These are phyloP conservation scores for Candida gigantensis DNA, from an alignment of 1,139 yeast species.

Conservation along the genomic window DNA sequence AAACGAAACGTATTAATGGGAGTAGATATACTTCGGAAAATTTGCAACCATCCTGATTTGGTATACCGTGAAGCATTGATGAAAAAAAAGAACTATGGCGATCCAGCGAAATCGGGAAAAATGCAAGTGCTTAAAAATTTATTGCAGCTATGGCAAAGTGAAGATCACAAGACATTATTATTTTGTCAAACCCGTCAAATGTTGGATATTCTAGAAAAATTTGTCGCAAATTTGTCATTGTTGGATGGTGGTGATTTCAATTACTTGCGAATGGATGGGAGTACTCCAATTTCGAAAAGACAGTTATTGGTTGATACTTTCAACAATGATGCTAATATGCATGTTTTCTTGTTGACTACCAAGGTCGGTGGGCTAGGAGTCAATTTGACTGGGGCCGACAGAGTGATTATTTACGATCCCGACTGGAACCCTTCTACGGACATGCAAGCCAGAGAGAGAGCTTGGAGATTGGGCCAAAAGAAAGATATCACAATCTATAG, in stretches of 20 bases:
- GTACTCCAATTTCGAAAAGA: constrained; percentile 75
- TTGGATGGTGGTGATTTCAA: constrained; percentile 29
- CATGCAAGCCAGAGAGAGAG: constrained; percentile 93
- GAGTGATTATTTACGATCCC: constrained; percentile 93
- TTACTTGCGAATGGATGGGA: constrained; percentile 90
- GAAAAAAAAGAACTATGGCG: constrained; percentile 58
- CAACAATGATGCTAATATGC: constrained; percentile 58
- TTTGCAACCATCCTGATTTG: constrained; percentile 95
- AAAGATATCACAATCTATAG: constrained; percentile 91
- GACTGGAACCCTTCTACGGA: constrained; percentile 99
- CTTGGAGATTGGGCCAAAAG: constrained; percentile 96
- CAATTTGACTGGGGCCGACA: constrained; percentile 90
- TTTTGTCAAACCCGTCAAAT: constrained; percentile 94
- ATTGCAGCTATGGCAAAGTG: constrained; percentile 71
- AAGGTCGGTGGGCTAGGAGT: constrained; percentile 96
- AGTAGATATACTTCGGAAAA: constrained; percentile 83
- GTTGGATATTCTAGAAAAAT: constrained; percentile 80
- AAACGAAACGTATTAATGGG: constrained; percentile 84
- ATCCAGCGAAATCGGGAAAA: constrained; percentile 77
- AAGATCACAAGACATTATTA: constrained; percentile 75
- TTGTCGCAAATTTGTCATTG: constrained; percentile 45
- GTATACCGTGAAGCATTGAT: constrained; percentile 55
- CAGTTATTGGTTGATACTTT: constrained; percentile 81
- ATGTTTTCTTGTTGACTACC: constrained; percentile 81
- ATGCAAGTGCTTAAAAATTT: constrained; percentile 84